Evolutionary conservation across 2,329 filamentous ascomycete species (phyloP), one percentile per base, ranked within the genome.

Genomic region (Volutella citrinella): DNA sequence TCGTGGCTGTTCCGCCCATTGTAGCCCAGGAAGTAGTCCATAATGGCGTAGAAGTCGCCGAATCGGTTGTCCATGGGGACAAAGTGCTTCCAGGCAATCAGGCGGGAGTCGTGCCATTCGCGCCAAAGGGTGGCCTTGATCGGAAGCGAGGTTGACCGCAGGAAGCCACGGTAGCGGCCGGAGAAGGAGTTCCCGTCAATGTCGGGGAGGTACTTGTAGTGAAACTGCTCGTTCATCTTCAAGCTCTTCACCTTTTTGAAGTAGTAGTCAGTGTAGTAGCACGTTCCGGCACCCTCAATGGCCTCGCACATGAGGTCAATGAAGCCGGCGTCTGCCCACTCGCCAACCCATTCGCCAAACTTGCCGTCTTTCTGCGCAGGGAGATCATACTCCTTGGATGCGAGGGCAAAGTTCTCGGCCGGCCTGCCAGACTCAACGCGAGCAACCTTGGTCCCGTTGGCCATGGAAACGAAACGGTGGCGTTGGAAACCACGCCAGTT

Each of bases 61-160:
- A 82, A 89, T 2, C 80, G 75, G 51, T 77, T 84, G 54, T 89
- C 83, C 74, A 91, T 80, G 12, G 87, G 87, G 3, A 89, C 80
- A 49, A 87, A 91, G 59, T 93, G 87, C 51, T 79, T 78, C 86
- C 87, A 93, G 1, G 84, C 72, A 3, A 87, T 67, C 3, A 91
- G 67, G 4, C 86, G 72, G 27, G 73, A 75, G 55, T 90, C 85
- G 52, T 90, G 86, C 87, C 86, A 93, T 57, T 93, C 87, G 14
- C 76, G 72, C 63, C 82, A 93, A 15, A 91, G 66, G 0, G 86
- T 88, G 6, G 82, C 78, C 63, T 91, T 93, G 63, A 93, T 77
- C 1, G 83, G 83, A 8, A 90, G 59, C 12, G 76, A 81, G 3
- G 78, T 84, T 19, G 78, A 84, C 20, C 75, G 70, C 16, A 91